These are phyloP conservation scores for Extremus antarcticus DNA, from an alignment of 495 filamentous ascomycete genomes.

Conservation along the genomic window DNA sequence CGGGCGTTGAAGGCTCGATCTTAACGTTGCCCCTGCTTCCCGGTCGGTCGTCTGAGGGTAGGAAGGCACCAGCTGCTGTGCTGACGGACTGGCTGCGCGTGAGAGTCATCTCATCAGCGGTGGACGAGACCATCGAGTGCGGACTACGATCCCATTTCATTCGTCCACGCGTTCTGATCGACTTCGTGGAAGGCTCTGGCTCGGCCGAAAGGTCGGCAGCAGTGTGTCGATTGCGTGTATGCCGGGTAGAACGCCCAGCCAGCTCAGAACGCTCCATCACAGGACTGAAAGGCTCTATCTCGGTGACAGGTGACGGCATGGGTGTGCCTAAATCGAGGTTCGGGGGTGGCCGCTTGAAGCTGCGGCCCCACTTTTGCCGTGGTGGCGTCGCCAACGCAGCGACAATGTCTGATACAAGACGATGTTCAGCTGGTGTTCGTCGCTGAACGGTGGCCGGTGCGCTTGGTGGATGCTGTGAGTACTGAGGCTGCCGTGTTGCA, in stretches of 20 bases:
- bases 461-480: not conserved
- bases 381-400: conserved; percentile 12
- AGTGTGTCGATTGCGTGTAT: not conserved
- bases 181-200: not conserved
- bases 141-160: conserved; percentile 9
- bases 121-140: conserved; percentile 10
- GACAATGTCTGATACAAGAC: conserved; percentile 9
- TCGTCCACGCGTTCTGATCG: not conserved
- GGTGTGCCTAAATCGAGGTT: conserved; percentile 1
- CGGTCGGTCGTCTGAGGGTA: conserved; percentile 35
- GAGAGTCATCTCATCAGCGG: conserved; percentile 18
- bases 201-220: not conserved
- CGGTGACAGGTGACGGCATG: not conserved
- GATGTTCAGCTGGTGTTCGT: not conserved
- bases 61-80: conserved; percentile 45
- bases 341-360: conserved; percentile 4
- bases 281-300: conserved; percentile 14
- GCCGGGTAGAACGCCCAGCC: not conserved
- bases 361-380: conserved; percentile 5
- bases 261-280: conserved; percentile 2
- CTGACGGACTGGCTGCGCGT: conserved; percentile 49
- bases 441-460: conserved; percentile 4
- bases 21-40: conserved; percentile 45
- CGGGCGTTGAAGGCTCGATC: conserved; percentile 52
- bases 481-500: not conserved